A percentile compares a stretch with the other conserved stretches of the same genome.
Evolutionary conservation across 2,329 filamentous ascomycete genomes (phyloP).

Genomic region (Verticillium tricorpus): DNA sequence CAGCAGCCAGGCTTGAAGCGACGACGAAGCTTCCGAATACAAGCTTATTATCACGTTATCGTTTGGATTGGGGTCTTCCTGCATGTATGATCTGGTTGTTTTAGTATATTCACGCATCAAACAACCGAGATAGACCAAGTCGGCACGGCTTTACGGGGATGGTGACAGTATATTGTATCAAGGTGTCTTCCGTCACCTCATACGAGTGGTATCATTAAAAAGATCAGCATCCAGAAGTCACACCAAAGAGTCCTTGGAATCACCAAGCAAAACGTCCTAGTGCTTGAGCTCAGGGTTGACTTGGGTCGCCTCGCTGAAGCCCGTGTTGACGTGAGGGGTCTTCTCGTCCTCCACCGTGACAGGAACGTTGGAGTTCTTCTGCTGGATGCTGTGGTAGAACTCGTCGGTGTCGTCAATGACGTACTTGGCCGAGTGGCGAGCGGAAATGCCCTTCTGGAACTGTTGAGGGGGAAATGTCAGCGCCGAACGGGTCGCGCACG

Average conservation of each 20-base stretch:
- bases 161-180: neutral
- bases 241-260: neutral
- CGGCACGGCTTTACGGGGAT: neutral
- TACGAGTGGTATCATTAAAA: neutral
- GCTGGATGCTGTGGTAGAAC: neutral
- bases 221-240: neutral
- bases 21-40: no score
- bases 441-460: constrained; percentile 31
- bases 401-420: constrained; percentile 11
- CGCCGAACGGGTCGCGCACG: neutral
- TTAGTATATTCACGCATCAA: no score
- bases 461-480: neutral
- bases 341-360: neutral
- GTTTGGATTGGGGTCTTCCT: no score
- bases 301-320: neutral
- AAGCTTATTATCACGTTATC: no score
- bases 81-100: no score
- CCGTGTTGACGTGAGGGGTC: neutral
- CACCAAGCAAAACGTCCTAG: neutral
- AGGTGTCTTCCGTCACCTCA: neutral
- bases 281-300: neutral
- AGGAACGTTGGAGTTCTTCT: neutral
- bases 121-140: no score
- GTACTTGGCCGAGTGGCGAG: constrained; percentile 32
- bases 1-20: no score